Evolutionary conservation across 768 basidiomycete genomes (phyloP), one percentile per base, ranked within the genome.

Genomic region (Leccinellum luteum): DNA sequence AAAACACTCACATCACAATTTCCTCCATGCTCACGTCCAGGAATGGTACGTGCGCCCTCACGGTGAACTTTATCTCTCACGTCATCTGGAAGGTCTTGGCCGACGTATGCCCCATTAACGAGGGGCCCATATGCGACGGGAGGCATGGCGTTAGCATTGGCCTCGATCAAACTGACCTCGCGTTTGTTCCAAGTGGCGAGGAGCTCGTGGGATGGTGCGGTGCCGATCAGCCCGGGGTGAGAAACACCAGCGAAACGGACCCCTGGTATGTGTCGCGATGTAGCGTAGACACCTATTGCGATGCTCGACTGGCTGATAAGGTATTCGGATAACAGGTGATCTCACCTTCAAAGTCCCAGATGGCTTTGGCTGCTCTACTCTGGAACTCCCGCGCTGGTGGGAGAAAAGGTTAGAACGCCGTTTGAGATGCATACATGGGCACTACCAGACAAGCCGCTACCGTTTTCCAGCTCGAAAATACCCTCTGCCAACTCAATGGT

Each of bases 21-120:
- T 28, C 89, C 89, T 17, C 89, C 89, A 68, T 90, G 87, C 67
- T 92, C 89, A n/a, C 89, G 70, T 14, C 85, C 87, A 7, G 89
- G 89, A 44, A 89, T 76, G 0, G 89, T 90, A 59, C 89, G 77
- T 38, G 89, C 88, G 21, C 89, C 89, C 60, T 92, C 87, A 30
- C 63, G 66, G 12, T 76, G 75, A 55, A 92, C 82, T 76, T 81
- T 85, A 59, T 77, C 75, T 50, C 68, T 66, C 3, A 86, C 66
- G 4, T 79, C 75, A 1, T 72, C 64, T 12, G 72, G 62, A 4
- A 90, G 60, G 41, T 86, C 84, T 66, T 89, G 86, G 3, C 89
- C 89, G 13, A 91, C 81, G 63, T 90, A 85, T 6, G 84, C 81
- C 1, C 86, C 86, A 25, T 66, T 75, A 0, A 77, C 71, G 55